These are phyloP conservation scores for Xerocomus potaroensis DNA, from an alignment of 768 basidiomycete genomes.

Conservation along the genomic window DNA sequence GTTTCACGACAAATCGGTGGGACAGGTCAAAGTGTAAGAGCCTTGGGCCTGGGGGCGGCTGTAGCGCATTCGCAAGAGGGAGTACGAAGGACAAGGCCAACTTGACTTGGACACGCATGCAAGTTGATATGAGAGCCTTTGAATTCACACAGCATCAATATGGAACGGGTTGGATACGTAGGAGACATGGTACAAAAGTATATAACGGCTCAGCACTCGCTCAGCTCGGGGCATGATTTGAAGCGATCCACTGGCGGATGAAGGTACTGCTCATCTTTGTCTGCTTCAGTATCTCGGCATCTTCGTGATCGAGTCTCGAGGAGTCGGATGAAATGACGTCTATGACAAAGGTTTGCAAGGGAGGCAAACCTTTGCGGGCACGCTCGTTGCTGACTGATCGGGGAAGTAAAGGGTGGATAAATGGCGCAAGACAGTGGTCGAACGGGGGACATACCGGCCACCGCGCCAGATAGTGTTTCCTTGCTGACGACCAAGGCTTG, in stretches of 20 bases:
- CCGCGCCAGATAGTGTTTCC: slow-evolving; percentile 79
- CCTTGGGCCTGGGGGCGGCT: background rate
- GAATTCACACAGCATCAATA: background rate
- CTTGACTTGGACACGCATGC: slow-evolving; percentile 4
- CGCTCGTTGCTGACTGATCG: slow-evolving; percentile 61
- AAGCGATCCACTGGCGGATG: slow-evolving; percentile 82
- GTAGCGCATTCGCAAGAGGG: slow-evolving; percentile 1
- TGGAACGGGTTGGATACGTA: too few relatives aligned
- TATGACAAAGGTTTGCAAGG: slow-evolving; percentile 70
- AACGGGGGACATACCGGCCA: slow-evolving; percentile 50
- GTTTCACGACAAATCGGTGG: slow-evolving; percentile 6
- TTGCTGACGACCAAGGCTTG: slow-evolving; percentile 89
- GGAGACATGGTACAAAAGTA: too few relatives aligned
- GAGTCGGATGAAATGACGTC: slow-evolving; percentile 80
- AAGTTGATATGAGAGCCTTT: background rate
- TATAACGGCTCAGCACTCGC: too few relatives aligned
- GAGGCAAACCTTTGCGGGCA: slow-evolving; percentile 48
- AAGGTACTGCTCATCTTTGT: slow-evolving; percentile 94
- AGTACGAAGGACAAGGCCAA: slow-evolving; percentile 1
- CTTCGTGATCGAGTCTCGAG: slow-evolving; percentile 55
- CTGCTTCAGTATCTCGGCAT: slow-evolving; percentile 64
- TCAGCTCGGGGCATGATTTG: slow-evolving; percentile 10
- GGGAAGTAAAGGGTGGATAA: background rate
- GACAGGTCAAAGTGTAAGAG: slow-evolving; percentile 23
- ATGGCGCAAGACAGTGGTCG: slow-evolving; percentile 9